These are phyloP conservation scores for Coniochaeta ligniaria DNA, from an alignment of 2,329 filamentous ascomycete species.

Conservation along the genomic window DNA sequence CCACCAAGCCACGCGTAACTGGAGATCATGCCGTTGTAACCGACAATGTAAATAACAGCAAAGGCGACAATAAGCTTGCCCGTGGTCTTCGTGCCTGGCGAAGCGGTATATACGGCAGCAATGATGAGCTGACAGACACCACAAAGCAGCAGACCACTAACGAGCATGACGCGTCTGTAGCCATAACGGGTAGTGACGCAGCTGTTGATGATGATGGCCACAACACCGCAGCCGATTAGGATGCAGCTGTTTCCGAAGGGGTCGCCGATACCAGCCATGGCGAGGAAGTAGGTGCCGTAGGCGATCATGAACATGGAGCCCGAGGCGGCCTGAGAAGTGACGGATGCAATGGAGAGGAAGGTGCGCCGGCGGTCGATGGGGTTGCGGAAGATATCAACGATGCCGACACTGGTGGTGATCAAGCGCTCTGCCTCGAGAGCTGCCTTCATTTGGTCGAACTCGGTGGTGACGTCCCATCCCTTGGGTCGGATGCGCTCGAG, in stretches of 20 bases:
- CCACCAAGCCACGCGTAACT: slow-evolving; percentile 51
- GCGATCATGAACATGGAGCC: slow-evolving; percentile 52
- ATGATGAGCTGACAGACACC: slow-evolving; percentile 47
- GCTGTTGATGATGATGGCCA: slow-evolving; percentile 47
- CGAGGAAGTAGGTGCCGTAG: slow-evolving; percentile 52
- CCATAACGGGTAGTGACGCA: slow-evolving; percentile 45
- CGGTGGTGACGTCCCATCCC: slow-evolving; percentile 20
- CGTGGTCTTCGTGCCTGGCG: slow-evolving; percentile 25
- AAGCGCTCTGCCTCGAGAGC: slow-evolving; percentile 25
- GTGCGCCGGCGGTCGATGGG: slow-evolving; percentile 45
- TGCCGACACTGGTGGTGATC: slow-evolving; percentile 21
- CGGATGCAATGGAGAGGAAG: slow-evolving; percentile 35
- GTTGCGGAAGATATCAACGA: slow-evolving; percentile 42
- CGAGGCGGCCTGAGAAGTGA: slow-evolving; percentile 44
- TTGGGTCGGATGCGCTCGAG: slow-evolving; percentile 27
- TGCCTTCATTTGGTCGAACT: slow-evolving; percentile 28
- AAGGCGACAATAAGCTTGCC: slow-evolving; percentile 44
- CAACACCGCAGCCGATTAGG: slow-evolving; percentile 43
- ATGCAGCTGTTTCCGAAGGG: slow-evolving; percentile 52
- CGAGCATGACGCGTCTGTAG: slow-evolving; percentile 45
- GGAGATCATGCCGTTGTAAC: slow-evolving; percentile 45
- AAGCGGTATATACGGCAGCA: slow-evolving; percentile 41
- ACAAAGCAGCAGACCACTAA: slow-evolving; percentile 41
- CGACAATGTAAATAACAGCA: slow-evolving; percentile 44
- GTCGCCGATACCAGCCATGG: slow-evolving; percentile 47